Evolutionary conservation across 1,139 yeast species (phyloP).

Genomic region (Fermentozyma sake): DNA sequence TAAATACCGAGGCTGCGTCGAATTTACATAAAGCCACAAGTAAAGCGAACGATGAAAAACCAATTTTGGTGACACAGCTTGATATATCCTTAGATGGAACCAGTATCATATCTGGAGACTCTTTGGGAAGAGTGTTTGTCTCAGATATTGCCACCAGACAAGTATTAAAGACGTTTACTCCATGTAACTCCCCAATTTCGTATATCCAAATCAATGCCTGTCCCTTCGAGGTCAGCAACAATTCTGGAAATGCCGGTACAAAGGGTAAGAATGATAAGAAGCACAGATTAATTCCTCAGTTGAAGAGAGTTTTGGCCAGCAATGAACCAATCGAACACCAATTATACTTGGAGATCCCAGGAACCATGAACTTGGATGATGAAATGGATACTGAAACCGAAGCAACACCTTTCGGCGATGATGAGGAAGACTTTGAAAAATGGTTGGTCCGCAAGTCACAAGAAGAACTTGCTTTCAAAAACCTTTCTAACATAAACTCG

Average conservation of each 20-base stretch:
- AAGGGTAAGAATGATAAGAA: constrained; percentile 30
- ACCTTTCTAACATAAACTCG: constrained; percentile 34
- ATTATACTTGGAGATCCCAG: constrained; percentile 44
- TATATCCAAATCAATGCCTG: constrained; percentile 15
- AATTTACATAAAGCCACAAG: too few species aligned
- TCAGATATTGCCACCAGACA: constrained; percentile 79
- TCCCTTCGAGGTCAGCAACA: constrained; percentile 10
- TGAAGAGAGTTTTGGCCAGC: constrained; percentile 54
- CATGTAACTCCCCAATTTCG: constrained; percentile 41
- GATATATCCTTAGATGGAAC: constrained; percentile 75
- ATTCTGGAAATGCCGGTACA: constrained; percentile 4
- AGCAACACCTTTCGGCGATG: constrained; percentile 2
- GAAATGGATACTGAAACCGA: constrained; percentile 1
- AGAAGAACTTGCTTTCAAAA: constrained; percentile 51
- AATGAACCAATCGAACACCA: constrained; percentile 45
- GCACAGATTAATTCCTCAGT: constrained; percentile 45
- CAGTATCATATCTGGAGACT: constrained; percentile 68
- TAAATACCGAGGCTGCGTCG: constrained; percentile 14
- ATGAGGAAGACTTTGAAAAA: constrained; percentile 18
- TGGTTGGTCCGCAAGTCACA: constrained; percentile 46
- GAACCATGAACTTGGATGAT: too few species aligned
- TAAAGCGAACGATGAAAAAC: too few species aligned
- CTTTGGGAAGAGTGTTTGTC: constrained; percentile 59
- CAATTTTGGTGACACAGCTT: constrained; percentile 18
- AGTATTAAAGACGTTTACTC: constrained; percentile 60